phyloP scores from a whole-genome alignment of 805 yeast genomes.

The Myxozyma kluyveri region DNA sequence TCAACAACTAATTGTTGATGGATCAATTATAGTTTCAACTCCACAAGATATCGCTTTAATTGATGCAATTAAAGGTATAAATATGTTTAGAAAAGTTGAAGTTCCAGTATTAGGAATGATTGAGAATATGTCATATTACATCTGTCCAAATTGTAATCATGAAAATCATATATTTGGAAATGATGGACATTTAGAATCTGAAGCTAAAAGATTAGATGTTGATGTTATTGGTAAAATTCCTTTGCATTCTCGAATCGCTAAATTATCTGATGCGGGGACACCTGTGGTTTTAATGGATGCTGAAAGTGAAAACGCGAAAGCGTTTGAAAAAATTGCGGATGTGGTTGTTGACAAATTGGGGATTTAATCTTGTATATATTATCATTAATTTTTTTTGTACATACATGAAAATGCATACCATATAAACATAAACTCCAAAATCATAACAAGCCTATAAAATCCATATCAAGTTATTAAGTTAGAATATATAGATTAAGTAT shows the following conservation, averaged over 20 bases:
- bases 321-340: conserved; percentile 52
- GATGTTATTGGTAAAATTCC: conserved; percentile 67
- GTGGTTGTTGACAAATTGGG: conserved; percentile 35
- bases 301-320: conserved; percentile 40
- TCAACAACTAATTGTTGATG: conserved; percentile 71
- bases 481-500: not conserved
- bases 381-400: not conserved
- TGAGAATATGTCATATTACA: conserved; percentile 75
- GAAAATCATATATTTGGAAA: conserved; percentile 72
- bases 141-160: conserved; percentile 74
- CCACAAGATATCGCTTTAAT: conserved; percentile 82
- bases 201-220: conserved; percentile 49
- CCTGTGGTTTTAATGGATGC: conserved; percentile 55
- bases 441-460: not conserved
- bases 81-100: conserved; percentile 69
- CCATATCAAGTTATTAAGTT: not conserved
- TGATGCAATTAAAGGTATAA: conserved; percentile 76
- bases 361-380: conserved; percentile 7
- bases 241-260: conserved; percentile 57
- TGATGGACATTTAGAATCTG: conserved; percentile 51
- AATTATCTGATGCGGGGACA: conserved; percentile 59
- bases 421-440: not conserved
- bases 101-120: conserved; percentile 75
- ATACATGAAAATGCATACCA: not conserved
- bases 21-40: conserved; percentile 79